A percentile compares a stretch with the other conserved stretches of the same genome.
phyloP scores from a whole-genome alignment of 805 yeast genomes.

The Phaffomyces antillensis region DNA sequence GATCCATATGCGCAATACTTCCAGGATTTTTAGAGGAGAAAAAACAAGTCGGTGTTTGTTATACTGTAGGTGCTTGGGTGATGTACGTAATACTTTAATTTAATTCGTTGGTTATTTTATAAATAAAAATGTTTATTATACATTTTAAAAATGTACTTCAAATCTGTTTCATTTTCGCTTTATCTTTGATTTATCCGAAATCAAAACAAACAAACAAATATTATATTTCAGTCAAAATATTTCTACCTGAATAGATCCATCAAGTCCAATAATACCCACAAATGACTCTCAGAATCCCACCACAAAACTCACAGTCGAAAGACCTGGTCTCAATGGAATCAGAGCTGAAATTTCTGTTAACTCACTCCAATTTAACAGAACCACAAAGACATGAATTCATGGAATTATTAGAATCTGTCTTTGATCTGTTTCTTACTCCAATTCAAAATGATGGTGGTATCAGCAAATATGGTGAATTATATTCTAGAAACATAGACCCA shows the following conservation, averaged over 20 bases:
- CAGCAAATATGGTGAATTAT: background rate
- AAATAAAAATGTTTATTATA: background rate
- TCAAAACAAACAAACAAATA: too few relatives aligned
- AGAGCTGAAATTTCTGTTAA: constrained; percentile 21
- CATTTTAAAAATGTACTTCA: background rate
- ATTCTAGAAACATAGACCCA: background rate
- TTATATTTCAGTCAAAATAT: too few relatives aligned
- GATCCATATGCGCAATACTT: constrained; percentile 68
- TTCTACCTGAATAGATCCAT: too few relatives aligned
- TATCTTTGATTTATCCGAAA: too few relatives aligned
- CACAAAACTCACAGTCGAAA: constrained; percentile 13
- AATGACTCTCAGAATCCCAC: background rate
- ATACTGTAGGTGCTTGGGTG: background rate
- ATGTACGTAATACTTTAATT: background rate
- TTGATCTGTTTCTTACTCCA: constrained; percentile 24
- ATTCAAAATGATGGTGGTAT: background rate
- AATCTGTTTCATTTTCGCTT: background rate
- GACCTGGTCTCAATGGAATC: constrained; percentile 28
- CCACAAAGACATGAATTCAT: constrained; percentile 17
- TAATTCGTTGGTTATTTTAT: background rate
- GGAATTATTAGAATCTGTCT: constrained; percentile 17
- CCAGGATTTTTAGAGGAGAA: constrained; percentile 41
- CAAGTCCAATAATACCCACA: too few relatives aligned
- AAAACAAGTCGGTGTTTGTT: background rate
- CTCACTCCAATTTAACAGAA: constrained; percentile 10